Evolutionary conservation across 2,329 filamentous ascomycete genomes (phyloP).

Genomic region (Beauveria caledonica): DNA sequence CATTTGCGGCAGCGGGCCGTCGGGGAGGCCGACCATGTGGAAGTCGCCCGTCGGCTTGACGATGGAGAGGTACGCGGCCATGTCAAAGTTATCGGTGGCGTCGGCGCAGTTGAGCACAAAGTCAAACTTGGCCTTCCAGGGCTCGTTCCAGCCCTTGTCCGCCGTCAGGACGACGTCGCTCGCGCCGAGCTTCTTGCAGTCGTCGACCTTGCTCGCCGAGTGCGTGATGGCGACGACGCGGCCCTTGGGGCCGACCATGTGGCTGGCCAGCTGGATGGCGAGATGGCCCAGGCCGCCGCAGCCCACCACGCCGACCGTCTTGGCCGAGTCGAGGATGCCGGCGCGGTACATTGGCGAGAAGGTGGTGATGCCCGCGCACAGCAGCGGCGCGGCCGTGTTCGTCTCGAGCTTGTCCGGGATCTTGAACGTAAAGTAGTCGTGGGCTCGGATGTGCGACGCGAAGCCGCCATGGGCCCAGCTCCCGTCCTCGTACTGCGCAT

Average conservation of each 20-base stretch:
- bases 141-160: slow-evolving; percentile 49
- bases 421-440: slow-evolving; percentile 51
- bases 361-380: slow-evolving; percentile 70
- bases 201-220: slow-evolving; percentile 46
- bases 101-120: slow-evolving; percentile 44
- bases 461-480: slow-evolving; percentile 58
- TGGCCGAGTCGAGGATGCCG: slow-evolving; percentile 59
- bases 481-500: slow-evolving; percentile 43
- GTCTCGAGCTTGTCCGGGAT: slow-evolving; percentile 45
- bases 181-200: slow-evolving; percentile 55
- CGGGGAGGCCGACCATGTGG: slow-evolving; percentile 50
- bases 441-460: slow-evolving; percentile 39
- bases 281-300: slow-evolving; percentile 70
- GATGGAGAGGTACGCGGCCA: slow-evolving; percentile 41
- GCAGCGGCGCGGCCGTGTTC: slow-evolving; percentile 54
- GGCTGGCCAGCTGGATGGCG: slow-evolving; percentile 56
- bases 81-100: slow-evolving; percentile 44
- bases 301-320: slow-evolving; percentile 59
- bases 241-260: slow-evolving; percentile 51
- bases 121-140: slow-evolving; percentile 42
- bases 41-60: slow-evolving; percentile 46
- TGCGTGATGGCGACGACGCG: slow-evolving; percentile 57
- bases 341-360: slow-evolving; percentile 62
- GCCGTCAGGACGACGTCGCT: slow-evolving; percentile 40
- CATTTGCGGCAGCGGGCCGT: slow-evolving; percentile 37